Evolutionary conservation across 352 stramenopile species (phyloP), one percentile per base, ranked within the genome.

Genomic region (Phytophthora boehmeriae): DNA sequence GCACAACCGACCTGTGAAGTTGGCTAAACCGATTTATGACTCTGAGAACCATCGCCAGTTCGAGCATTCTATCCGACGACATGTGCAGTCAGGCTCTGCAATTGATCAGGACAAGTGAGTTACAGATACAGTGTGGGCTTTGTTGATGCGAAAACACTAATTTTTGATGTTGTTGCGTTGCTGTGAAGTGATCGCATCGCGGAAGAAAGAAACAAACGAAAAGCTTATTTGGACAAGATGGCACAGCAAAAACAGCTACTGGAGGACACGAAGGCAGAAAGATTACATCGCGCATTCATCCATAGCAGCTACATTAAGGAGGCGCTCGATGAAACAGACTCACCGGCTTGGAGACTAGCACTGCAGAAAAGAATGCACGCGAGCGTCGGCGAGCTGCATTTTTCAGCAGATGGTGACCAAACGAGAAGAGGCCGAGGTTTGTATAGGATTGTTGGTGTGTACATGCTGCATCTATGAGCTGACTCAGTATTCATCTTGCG

Each of bases 221-320:
- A 62, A 17, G 59, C 23, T 3, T 76, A 88, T 45, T 35, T 75
- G 1, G 51, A 46, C 8, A 50, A 55, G 16, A 72, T 86, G 46
- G 53, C 55, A 3, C 65, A 71, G 9, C 54, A 84, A 25, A 68
- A 55, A 39, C 69, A 79, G 19, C 22, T 76, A 13, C 63, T 94
- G 3, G 78, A 88, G 46, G 42, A 55, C 22, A 90, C 78, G 1
- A 90, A 88, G 36, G 81, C 82, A 8, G 83, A 92, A 63, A 78
- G 86, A 47, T 57, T 92, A 11, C 86, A 91, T 63, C 68, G 67
- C 8, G 80, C 80, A 5, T 90, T 85, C 44, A 75, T 91, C 30
- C 78, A 90, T 50, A 89, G 76, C 35, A 71, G 83, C 34, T 92
- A 81, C 34, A 90, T 91, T 58, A 89, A 90, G 47, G 80, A 83